These are phyloP conservation scores for Ambrosia hybrid DNA, from an alignment of 140 eudicot species.

Conservation along the genomic window DNA sequence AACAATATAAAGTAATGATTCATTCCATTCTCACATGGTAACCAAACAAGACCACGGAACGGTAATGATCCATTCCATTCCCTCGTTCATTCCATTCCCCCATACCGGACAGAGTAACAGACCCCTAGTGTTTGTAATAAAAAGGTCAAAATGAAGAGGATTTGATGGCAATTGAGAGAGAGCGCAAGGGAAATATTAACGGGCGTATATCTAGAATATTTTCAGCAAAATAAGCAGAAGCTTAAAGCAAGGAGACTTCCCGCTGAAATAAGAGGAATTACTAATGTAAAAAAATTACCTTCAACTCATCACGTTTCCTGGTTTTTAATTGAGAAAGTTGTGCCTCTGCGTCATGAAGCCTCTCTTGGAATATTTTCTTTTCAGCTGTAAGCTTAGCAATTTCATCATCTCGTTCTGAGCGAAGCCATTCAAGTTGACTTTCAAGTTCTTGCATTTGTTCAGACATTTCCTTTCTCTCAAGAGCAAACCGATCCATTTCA, in stretches of 20 bases:
- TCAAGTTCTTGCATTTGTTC: conserved; percentile 87
- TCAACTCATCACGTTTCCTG: conserved; percentile 94
- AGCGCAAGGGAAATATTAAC: too few species aligned
- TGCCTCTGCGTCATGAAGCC: conserved; percentile 91
- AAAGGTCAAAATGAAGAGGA: too few species aligned
- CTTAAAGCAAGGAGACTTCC: background rate
- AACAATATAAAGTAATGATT: too few species aligned
- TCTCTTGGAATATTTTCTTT: conserved; percentile 82
- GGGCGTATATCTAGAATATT: too few species aligned
- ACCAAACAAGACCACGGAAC: too few species aligned
- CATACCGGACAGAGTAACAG: too few species aligned
- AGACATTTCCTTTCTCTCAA: conserved; percentile 76
- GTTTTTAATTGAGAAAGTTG: conserved; percentile 92
- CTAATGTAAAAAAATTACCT: conserved; percentile 48
- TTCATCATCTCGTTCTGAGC: conserved; percentile 88
- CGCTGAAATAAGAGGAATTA: background rate
- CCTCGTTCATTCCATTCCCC: too few species aligned
- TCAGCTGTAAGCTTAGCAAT: conserved; percentile 66
- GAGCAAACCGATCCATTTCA: conserved; percentile 82
- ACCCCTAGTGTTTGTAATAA: too few species aligned
- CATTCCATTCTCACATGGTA: too few species aligned
- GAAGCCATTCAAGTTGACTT: conserved; percentile 95
- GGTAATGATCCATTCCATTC: too few species aligned
- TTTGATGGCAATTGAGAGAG: too few species aligned
- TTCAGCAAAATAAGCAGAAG: too few species aligned